Base-by-base conservation (phyloP, 768 basidiomycete genomes). In the Naganishia vishniacii region DNA sequence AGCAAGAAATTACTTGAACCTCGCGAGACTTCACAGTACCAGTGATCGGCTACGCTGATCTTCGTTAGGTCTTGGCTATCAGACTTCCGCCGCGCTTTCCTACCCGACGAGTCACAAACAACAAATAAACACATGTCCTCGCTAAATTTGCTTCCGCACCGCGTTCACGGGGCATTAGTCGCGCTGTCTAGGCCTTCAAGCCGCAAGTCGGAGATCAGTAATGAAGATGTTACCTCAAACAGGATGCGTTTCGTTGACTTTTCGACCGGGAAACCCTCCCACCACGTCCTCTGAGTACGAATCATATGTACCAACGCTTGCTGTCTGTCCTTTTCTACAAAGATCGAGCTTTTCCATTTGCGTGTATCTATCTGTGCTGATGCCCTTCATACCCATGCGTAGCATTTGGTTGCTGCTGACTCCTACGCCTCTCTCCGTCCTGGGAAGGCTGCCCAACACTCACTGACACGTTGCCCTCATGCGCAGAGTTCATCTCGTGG, bases 101-200 rank as follows among this genome's bases (percentile, higher is more conserved):
- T 56, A 56, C n/a, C 53, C 34, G 53, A 56, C 53, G 34, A 56
- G 53, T 56, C 53, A 37, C 31, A 40, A 34, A 56, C 37, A 56
- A 56, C 53, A 56, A 56, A 56, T n/a, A 56, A 56, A 32, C 37
- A 56, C 53, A 56, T 13, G 32, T 31, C 6, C 45, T 15, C 11
- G n/a, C 9, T 44, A 8, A 16, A 40, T 15, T 44, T 44, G 42
- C 11, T 11, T 44, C 42, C 42, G 42, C 42, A 44, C 6, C 32
- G 32, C 51, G 4, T 31, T 49, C n/a, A n/a, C n/a, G n/a, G n/a
- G n/a, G n/a, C n/a, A n/a, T n/a, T n/a, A n/a, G n/a, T n/a, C n/a
- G n/a, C n/a, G n/a, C n/a, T n/a, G n/a, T n/a, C n/a, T n/a, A n/a
- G n/a, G n/a, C n/a, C n/a, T n/a, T n/a, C n/a, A n/a, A n/a, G n/a